A percentile compares a stretch with the other conserved stretches of the same genome.
Evolutionary conservation across 2,329 filamentous ascomycete genomes (phyloP).

Genomic region (Aspergillus sojae): DNA sequence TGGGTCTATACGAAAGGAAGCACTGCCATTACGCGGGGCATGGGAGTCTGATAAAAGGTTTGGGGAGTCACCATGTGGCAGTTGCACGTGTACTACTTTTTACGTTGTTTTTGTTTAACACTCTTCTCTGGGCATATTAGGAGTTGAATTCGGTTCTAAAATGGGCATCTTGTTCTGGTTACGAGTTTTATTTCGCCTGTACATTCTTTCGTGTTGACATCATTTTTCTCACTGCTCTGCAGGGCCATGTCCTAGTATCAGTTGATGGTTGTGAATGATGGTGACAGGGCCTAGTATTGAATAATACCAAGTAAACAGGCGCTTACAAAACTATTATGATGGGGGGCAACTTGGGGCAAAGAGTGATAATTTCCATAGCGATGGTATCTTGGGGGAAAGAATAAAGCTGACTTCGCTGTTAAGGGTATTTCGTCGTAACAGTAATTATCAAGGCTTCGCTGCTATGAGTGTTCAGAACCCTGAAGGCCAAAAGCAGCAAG

Average conservation of each 20-base stretch:
- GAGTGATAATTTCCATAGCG: neutral
- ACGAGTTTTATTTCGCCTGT: neutral
- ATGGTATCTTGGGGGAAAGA: conserved; percentile 1
- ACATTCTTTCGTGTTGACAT: conserved; percentile 12
- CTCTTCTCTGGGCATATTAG: conserved; percentile 36
- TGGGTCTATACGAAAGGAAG: neutral
- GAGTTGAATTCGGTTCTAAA: conserved; percentile 25
- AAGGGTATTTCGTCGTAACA: conserved; percentile 18
- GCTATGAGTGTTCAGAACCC: conserved; percentile 1
- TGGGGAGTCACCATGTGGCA: conserved; percentile 2
- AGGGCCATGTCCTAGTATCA: neutral
- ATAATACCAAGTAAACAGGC: neutral
- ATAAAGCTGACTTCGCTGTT: neutral
- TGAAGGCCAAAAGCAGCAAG: conserved; percentile 4
- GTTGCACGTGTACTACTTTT: conserved; percentile 24
- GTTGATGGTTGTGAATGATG: neutral
- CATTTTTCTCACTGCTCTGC: neutral
- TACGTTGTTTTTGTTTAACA: conserved; percentile 31
- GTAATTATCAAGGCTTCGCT: conserved; percentile 4
- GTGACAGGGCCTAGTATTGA: neutral
- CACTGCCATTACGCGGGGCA: conserved; percentile 6
- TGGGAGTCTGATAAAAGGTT: conserved; percentile 4
- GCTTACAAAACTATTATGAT: neutral
- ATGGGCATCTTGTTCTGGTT: conserved; percentile 6
- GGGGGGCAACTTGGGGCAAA: neutral